phyloP scores from a whole-genome alignment of 2,329 filamentous ascomycete species.

The Phyllosticta citribraziliensis region DNA sequence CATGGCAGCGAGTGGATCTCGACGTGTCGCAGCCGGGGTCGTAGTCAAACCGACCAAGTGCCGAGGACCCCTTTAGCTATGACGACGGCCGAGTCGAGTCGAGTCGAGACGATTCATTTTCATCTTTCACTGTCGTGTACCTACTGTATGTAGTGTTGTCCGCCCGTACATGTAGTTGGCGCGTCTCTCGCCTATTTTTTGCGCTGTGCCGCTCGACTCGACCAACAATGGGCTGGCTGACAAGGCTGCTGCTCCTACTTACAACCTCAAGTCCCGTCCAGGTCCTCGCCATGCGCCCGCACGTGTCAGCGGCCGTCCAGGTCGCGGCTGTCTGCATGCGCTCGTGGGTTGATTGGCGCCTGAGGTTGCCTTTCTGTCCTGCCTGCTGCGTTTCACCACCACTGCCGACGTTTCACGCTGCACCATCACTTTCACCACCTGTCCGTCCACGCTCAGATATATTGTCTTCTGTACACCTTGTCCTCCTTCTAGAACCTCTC shows the following conservation, averaged over 20 bases:
- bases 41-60: neutral
- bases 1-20: neutral
- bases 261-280: too few relatives aligned
- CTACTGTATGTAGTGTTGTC: too few relatives aligned
- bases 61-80: neutral
- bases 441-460: neutral
- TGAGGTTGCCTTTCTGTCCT: neutral
- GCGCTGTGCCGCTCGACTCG: neutral
- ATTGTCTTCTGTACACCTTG: neutral
- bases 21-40: neutral
- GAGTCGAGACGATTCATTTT: too few relatives aligned
- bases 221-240: neutral
- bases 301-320: constrained; percentile 1
- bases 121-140: too few relatives aligned
- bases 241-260: neutral
- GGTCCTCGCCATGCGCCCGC: neutral
- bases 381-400: constrained; percentile 7
- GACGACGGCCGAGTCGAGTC: neutral
- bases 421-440: neutral
- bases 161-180: too few relatives aligned
- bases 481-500: neutral
- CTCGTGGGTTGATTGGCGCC: neutral
- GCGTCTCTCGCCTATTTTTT: neutral
- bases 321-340: neutral
- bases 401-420: constrained; percentile 10